Conservation (phyloP, 805 yeast genomes). For the Yarrowia deformans region DNA sequence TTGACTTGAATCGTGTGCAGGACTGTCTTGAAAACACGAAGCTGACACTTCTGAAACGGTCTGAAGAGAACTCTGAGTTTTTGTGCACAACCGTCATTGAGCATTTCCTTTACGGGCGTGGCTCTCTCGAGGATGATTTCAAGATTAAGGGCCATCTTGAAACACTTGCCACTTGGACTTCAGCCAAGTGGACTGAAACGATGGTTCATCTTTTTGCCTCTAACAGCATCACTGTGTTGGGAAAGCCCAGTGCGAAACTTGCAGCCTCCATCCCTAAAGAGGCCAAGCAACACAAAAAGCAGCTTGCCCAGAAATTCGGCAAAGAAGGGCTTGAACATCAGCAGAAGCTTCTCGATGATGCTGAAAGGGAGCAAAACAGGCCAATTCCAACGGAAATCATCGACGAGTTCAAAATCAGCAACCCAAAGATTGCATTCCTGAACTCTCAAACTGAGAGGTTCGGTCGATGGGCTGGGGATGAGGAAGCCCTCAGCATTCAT, state of each 20-base stretch:
- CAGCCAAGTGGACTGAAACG: constrained; percentile 70
- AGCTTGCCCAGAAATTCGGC: constrained; percentile 63
- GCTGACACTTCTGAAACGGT: constrained; percentile 12
- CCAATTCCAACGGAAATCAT: constrained; percentile 77
- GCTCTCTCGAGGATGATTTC: constrained; percentile 61
- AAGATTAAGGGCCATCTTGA: constrained; percentile 27
- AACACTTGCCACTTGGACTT: constrained; percentile 63
- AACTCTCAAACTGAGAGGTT: constrained; percentile 65
- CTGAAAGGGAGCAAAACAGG: constrained; percentile 71
- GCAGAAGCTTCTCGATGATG: constrained; percentile 61
- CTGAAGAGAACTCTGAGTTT: constrained; percentile 56
- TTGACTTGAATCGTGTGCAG: constrained; percentile 70
- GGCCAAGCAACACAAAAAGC: constrained; percentile 57
- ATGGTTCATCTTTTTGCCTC: constrained; percentile 62
- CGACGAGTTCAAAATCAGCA: constrained; percentile 69
- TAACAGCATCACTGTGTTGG: constrained; percentile 69
- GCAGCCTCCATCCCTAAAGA: constrained; percentile 62
- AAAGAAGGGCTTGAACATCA: constrained; percentile 64
- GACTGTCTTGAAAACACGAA: constrained; percentile 72
- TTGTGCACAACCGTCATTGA: constrained; percentile 45
- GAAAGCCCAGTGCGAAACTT: constrained; percentile 70
- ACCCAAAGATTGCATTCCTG: constrained; percentile 78
- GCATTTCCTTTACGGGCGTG: constrained; percentile 41
- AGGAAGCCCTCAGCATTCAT: constrained; percentile 74
- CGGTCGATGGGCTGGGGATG: constrained; percentile 54